phyloP scores from a whole-genome alignment of 805 yeast genomes.

The Debaryomyces maramus region DNA sequence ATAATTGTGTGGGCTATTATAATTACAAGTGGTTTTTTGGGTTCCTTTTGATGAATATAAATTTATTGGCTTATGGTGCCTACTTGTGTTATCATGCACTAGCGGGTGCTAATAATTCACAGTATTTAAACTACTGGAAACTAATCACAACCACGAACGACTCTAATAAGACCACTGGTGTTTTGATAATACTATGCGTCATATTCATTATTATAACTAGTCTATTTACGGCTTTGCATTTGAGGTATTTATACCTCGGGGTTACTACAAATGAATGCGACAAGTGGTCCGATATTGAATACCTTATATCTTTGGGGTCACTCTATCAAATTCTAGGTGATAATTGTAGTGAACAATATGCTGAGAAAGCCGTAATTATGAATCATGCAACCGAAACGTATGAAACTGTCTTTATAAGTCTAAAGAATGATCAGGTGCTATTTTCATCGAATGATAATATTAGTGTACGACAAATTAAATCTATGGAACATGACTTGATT shows the following conservation, averaged over 20 bases:
- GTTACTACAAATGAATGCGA: conserved; percentile 73
- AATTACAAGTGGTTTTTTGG: conserved; percentile 62
- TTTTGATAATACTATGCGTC: conserved; percentile 39
- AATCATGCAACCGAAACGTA: conserved; percentile 10
- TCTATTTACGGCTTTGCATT: conserved; percentile 45
- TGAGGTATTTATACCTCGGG: conserved; percentile 57
- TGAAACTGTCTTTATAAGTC: conserved; percentile 26
- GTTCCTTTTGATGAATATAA: conserved; percentile 52
- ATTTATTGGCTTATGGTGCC: conserved; percentile 43
- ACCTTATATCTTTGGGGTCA: conserved; percentile 31
- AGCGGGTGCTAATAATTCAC: conserved; percentile 4
- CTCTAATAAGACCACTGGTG: conserved; percentile 42
- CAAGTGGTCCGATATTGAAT: conserved; percentile 69
- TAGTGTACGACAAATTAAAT: conserved; percentile 17
- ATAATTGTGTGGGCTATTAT: conserved; percentile 71
- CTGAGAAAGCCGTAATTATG: conserved; percentile 21
- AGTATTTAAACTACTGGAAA: conserved; percentile 18
- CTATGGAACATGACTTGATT: conserved; percentile 30
- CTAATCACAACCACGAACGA: conserved; percentile 26
- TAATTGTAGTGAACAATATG: conserved; percentile 15
- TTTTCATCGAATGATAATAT: conserved; percentile 14
- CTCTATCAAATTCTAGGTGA: conserved; percentile 24
- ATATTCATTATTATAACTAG: conserved; percentile 37
- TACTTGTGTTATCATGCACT: conserved; percentile 30
- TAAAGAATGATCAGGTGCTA: conserved; percentile 25